Evolutionary conservation across 441 rosid species (phyloP), one percentile per base, ranked within the genome.

Genomic region (Pelargonium australe): DNA sequence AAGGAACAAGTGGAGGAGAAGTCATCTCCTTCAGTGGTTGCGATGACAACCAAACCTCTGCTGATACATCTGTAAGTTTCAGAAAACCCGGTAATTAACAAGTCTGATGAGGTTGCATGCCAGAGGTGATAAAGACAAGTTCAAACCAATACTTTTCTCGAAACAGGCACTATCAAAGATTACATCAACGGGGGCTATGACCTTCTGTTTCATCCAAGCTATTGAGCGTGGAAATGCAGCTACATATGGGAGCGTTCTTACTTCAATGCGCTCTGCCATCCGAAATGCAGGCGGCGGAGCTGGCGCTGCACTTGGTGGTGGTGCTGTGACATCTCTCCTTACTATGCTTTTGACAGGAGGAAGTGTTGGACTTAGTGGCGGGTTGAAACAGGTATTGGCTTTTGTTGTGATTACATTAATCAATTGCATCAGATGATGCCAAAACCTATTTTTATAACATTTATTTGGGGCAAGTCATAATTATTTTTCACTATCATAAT

Each of bases 131-230:
- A 45, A 8, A 45, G 53, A 45, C 12, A 45, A 45, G 53, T 45
- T 20, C 23, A 20, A 45, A 45, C 53, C 53, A n/a, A 43, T 55
- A 43, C 57, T 67, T 60, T 43, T 12, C 7, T 16, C 58, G 69
- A 37, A 11, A 62, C 85, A 91, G 98, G 97, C 96, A 40, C 72
- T 91, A 60, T 93, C 98, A 23, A 86, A 75, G 84, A 80, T 91
- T 70, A 88, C 97, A 12, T 89, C 95, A 3, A 91, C 97, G 0
- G 97, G 98, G 70, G 98, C 97, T 70, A 89, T 93, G 98, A 91
- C 97, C 20, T 91, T 80, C 82, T 91, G 95, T 77, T 91, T 93
- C 76, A 93, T 93, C 73, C 95, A 89, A 86, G 98, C 96, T 0
- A 84, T 91, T 71, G 96, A 93, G 75, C 86, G 77, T 19, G 79